These are phyloP conservation scores for Saccharomyces jurei DNA, from an alignment of 805 yeast species.

Conservation along the genomic window DNA sequence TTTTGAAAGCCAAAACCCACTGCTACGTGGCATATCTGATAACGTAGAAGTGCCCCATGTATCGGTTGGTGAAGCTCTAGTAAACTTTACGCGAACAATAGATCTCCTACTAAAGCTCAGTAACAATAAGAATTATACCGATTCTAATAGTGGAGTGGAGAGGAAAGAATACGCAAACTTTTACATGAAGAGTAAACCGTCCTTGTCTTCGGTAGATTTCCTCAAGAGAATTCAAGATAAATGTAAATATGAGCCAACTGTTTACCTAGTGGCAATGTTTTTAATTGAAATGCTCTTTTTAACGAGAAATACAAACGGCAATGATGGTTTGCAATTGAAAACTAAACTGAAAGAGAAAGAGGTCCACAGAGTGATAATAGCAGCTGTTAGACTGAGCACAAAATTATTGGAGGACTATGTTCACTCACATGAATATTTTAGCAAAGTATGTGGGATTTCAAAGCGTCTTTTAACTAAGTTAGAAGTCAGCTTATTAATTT, in stretches of 20 bases:
- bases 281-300: constrained; percentile 19
- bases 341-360: constrained; percentile 31
- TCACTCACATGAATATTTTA: constrained; percentile 39
- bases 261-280: constrained; percentile 22
- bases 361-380: constrained; percentile 38
- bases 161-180: constrained; percentile 10
- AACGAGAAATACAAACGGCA: constrained; percentile 6
- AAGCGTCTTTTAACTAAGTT: constrained; percentile 22
- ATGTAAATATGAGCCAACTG: constrained; percentile 22
- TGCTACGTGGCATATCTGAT: neutral
- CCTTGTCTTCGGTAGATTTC: constrained; percentile 18
- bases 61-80: constrained; percentile 7
- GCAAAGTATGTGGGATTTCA: constrained; percentile 41
- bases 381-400: constrained; percentile 38
- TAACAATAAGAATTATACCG: neutral
- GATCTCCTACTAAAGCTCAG: constrained; percentile 7
- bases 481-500: constrained; percentile 19
- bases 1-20: neutral
- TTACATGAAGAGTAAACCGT: constrained; percentile 26
- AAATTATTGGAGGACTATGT: constrained; percentile 42
- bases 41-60: neutral
- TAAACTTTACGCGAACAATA: constrained; percentile 10
- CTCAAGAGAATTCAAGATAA: constrained; percentile 24
- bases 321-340: constrained; percentile 7
- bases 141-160: neutral